Evolutionary conservation across 2,329 filamentous ascomycete genomes (phyloP), one percentile per base, ranked within the genome.

Genomic region (Colletotrichum musae): DNA sequence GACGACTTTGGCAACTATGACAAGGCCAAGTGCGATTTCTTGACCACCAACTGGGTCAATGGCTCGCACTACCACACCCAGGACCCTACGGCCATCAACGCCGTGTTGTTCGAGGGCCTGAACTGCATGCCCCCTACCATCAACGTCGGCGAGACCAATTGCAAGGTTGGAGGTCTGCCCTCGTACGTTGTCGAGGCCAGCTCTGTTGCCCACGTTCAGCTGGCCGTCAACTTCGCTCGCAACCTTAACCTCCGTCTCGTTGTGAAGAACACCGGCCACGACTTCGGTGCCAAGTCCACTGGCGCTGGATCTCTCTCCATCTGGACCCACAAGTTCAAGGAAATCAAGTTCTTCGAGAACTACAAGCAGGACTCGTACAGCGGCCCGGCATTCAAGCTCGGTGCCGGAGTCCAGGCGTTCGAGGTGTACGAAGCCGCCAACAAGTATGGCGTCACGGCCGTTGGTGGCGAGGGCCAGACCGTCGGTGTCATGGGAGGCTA

Each of bases 401-500:
- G 82, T 0, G 85, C 88, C 0, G 89, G 89, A 6, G 80, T 86
- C 0, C 83, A 86, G 58, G 86, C 87, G 70, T 78, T 79, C 32
- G 83, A 88, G 9, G 77, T 87, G 0, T 86, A 89, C 69, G 74
- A 80, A 1, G 78, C 81, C 12, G 83, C 87, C 0, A 77, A 85
- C 63, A 73, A 79, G 3, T 73, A 81, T 65, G 83, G 85, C 64
- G 77, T 87, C 18, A 82, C 82, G 1, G 79, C 90, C 5, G 85
- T 92, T 0, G 87, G 86, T 1, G 89, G 89, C 3, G 84, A 84
- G 4, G 85, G 84, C 43, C 84, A 84, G 54, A 86, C 85, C 0
- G 89, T 92, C 2, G 87, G 88, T 1, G 80, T 89, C 0, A 84
- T 86, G 0, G 89, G 88, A 6, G 91, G 90, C 0, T 92, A 89